Evolutionary conservation across 805 yeast species (phyloP).

Genomic region (Yamadazyma laniorum): DNA sequence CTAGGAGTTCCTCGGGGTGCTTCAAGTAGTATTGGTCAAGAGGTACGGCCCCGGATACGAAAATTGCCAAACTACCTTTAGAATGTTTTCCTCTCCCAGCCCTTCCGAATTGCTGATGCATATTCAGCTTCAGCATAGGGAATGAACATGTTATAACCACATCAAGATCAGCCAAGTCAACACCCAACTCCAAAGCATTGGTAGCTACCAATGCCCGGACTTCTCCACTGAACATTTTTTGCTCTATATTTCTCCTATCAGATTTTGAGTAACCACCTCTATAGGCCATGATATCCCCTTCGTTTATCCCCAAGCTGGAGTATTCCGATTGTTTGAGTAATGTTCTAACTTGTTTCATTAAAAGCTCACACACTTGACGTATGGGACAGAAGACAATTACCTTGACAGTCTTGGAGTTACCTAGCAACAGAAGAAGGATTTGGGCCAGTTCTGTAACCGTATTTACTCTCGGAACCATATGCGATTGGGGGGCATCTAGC

Average conservation of each 20-base stretch:
- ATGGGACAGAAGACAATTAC: conserved; percentile 90
- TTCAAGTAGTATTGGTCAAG: conserved; percentile 81
- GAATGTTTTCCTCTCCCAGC: conserved; percentile 79
- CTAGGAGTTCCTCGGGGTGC: conserved; percentile 59
- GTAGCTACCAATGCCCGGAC: conserved; percentile 88
- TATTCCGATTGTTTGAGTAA: conserved; percentile 44
- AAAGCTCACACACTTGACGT: conserved; percentile 78
- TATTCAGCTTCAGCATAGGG: conserved; percentile 80
- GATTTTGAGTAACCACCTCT: conserved; percentile 90
- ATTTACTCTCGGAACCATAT: conserved; percentile 50
- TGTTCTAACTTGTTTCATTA: conserved; percentile 80
- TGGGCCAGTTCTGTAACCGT: conserved; percentile 76
- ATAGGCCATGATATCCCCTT: conserved; percentile 79
- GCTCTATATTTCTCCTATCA: conserved; percentile 85
- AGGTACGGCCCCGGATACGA: conserved; percentile 80
- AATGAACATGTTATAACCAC: conserved; percentile 92
- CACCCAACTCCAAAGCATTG: conserved; percentile 92
- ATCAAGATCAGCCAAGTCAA: conserved; percentile 90
- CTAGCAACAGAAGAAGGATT: conserved; percentile 62
- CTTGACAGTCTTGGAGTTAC: conserved; percentile 54
- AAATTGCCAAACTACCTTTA: conserved; percentile 79
- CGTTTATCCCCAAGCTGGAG: conserved; percentile 34
- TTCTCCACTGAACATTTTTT: conserved; percentile 85
- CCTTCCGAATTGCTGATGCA: conserved; percentile 95
- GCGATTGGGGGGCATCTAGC: not conserved